Evolutionary conservation across 768 basidiomycete genomes (phyloP), one percentile per base, ranked within the genome.

Genomic region (Clitopilus hobsonii): DNA sequence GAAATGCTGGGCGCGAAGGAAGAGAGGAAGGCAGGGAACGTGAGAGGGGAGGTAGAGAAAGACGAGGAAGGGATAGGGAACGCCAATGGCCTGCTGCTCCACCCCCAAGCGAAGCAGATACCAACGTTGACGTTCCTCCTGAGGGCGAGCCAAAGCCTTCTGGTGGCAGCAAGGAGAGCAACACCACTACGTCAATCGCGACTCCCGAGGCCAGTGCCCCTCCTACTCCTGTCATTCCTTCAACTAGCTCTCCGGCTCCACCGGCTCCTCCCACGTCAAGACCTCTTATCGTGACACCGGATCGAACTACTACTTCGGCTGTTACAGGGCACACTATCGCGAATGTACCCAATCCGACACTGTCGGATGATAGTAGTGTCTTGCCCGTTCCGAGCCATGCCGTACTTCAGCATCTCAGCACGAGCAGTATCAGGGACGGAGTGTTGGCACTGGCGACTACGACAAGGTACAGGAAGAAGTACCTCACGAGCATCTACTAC

Each of bases 301-400:
- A 54, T 10, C 56, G 69, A 49, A 70, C 70, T 61, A 71, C 75
- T 0, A 73, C 79, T n/a, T 60, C 86, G 63, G 82, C 85, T n/a
- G 95, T 98, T 69, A 96, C 98, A 64, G 89, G 84, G 52, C 88
- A 45, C n/a, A 45, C 41, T 16, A 45, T 45, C 18, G 22, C 41
- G 41, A 45, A 45, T 45, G 41, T 45, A 23, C 41, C 41, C 3
- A 45, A 45, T 18, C 71, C 75, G 0, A 73, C 79, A n/a, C 60
- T 86, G 63, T 82, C 85, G 16, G 95, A 98, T 69, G 95, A 98
- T 65, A 89, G 84, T 51, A 88, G 87, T 49, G 93, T 98, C 54
- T 70, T 98, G 58, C 89, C 96, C 14, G 92, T 97, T 20, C 95
- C 95, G 20, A 89, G 85, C 30, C 95, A 98, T 73, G 92, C 93